Conservation (phyloP, 1,284 basidiomycete genomes). For the Xerocomus minutiporus region DNA sequence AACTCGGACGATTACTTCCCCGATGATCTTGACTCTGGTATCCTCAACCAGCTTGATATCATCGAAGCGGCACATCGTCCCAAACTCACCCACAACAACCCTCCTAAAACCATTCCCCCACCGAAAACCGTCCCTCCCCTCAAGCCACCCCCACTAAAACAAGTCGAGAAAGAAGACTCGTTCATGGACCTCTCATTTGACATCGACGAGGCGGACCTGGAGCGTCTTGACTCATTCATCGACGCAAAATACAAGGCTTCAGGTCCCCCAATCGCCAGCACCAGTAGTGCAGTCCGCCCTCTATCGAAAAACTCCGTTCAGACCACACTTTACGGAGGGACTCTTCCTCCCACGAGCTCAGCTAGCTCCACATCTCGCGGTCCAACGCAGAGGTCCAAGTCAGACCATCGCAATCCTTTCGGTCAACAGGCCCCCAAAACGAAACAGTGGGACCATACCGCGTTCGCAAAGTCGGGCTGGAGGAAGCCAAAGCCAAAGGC, state of each 20-base stretch:
- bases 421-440: slow-evolving; percentile 56
- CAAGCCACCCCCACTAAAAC: slow-evolving; percentile 12
- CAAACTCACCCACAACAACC: slow-evolving; percentile 14
- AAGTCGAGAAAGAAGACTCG: slow-evolving; percentile 39
- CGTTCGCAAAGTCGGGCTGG: slow-evolving; percentile 73
- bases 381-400: slow-evolving; percentile 42
- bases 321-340: slow-evolving; percentile 61
- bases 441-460: slow-evolving; percentile 85
- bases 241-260: slow-evolving; percentile 40
- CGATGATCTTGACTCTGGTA: slow-evolving; percentile 47
- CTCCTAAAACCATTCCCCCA: not conserved
- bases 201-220: slow-evolving; percentile 51
- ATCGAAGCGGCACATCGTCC: slow-evolving; percentile 58
- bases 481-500: slow-evolving; percentile 43
- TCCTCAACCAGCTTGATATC: slow-evolving; percentile 53
- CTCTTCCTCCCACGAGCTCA: slow-evolving; percentile 35
- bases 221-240: slow-evolving; percentile 49
- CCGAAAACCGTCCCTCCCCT: slow-evolving; percentile 6
- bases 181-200: slow-evolving; percentile 56
- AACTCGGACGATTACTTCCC: slow-evolving; percentile 59
- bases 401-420: slow-evolving; percentile 39
- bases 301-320: slow-evolving; percentile 46
- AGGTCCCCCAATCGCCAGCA: slow-evolving; percentile 37
- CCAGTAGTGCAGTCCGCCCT: slow-evolving; percentile 35
- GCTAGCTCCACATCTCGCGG: slow-evolving; percentile 25